Base-by-base conservation (phyloP, 805 yeast species). In the Sugiyamaella smithiae region DNA sequence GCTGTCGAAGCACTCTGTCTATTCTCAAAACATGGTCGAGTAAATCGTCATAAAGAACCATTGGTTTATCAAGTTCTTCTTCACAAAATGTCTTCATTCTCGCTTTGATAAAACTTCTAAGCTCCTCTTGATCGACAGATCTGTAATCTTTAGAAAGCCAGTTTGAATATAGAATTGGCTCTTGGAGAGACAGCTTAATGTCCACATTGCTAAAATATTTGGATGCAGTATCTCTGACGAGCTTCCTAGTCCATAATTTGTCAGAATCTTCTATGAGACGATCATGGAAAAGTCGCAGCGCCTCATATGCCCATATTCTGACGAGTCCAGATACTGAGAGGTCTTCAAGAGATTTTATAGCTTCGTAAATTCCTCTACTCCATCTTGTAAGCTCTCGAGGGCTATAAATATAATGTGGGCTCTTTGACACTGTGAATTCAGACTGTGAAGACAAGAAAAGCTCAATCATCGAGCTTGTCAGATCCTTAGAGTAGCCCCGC, bases 331-430 rank as follows among this genome's bases (percentile, higher is more conserved):
- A 66, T 19, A 81, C 58, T 0, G 65, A 51, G 5, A 72, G 53
- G 11, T 67, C 60, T 1, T 69, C 72, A 2, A 65, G 63, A 6
- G 66, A 69, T 46, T 58, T 64, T 26, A 77, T 57, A 0, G 81
- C 79, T 29, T 75, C 77, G 40, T 78, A 73, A 1, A 90, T 65
- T n/a, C 96, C 95, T 50, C 85, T 74, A 1, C 80, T 72, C 95
- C 96, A 88, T 49, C 98, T 70, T 0, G 97, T 88, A 11, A 90
- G 72, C 62, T 90, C 98, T 63, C 98, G 80, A 0, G 98, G 98
- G 19, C 95, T 83, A 61, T 84, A 85, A 0, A 87, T 69, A 58
- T 88, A 88, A 60, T 86, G 91, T 1, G 77, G 67, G 25, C 73
- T 78, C 0, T 52, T 40, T 5, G 50, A 49, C 0, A 67, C 45